Percentiles rank a stretch among this genome's conserved stretches.
These are phyloP conservation scores for Polygonum maritimum DNA, from an alignment of 148 eudicot genomes.

Conservation along the genomic window DNA sequence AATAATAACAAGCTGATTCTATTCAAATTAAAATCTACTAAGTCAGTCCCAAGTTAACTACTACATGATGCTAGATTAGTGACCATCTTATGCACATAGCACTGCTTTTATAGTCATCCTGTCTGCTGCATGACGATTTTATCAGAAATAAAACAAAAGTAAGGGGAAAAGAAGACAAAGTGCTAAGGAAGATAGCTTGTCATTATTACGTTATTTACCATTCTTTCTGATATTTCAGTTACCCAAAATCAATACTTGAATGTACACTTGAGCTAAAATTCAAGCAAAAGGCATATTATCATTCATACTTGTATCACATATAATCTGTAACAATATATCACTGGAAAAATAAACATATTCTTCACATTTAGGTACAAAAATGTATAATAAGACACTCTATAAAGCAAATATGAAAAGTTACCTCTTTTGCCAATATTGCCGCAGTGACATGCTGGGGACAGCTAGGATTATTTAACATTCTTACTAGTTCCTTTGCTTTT, in stretches of 20 bases:
- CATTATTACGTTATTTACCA: not conserved
- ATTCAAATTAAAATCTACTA: not conserved
- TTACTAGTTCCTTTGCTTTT: conserved; percentile 43
- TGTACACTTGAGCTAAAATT: not conserved
- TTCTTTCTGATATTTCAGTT: not conserved
- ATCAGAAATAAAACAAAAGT: not conserved
- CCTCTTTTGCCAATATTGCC: conserved; percentile 66
- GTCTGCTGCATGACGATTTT: not conserved
- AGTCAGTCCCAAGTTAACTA: not conserved
- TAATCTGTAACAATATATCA: not conserved
- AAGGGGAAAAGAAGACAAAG: not conserved
- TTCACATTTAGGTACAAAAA: not conserved
- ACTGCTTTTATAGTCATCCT: not conserved
- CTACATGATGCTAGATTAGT: not conserved
- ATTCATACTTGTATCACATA: not conserved
- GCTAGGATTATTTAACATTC: conserved; percentile 41
- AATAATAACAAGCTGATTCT: not conserved
- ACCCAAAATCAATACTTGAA: not conserved
- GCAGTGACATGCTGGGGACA: conserved; percentile 61
- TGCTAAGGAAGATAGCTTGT: not conserved
- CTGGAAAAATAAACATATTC: not conserved
- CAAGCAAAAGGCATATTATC: not conserved
- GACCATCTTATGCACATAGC: not conserved
- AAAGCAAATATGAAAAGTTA: conserved; percentile 15
- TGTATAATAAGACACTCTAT: not conserved